Percentiles rank a stretch among this genome's conserved stretches.
These are phyloP conservation scores for Emergomyces orientalis DNA, from an alignment of 2,329 filamentous ascomycete genomes.

Conservation along the genomic window DNA sequence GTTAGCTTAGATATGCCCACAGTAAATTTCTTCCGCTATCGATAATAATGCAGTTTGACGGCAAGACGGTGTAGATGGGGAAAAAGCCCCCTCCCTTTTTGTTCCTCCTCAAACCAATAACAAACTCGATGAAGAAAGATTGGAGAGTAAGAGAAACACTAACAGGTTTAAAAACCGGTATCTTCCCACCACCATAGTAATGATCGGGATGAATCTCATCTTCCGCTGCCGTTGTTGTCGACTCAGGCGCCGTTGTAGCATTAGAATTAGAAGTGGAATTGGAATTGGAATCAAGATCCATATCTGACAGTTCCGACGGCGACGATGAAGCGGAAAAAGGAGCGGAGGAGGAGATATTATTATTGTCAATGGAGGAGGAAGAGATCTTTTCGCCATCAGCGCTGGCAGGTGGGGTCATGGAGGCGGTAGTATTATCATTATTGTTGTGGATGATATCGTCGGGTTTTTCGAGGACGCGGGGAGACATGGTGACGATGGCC, in stretches of 20 bases:
- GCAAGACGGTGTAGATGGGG: neutral
- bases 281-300: constrained; percentile 31
- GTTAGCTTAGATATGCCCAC: neutral
- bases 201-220: constrained; percentile 76
- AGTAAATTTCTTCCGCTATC: neutral
- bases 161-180: constrained; percentile 87
- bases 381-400: constrained; percentile 38
- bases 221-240: constrained; percentile 1
- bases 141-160: constrained; percentile 26
- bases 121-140: neutral
- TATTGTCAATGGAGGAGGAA: constrained; percentile 21
- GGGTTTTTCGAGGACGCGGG: neutral
- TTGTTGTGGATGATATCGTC: neutral
- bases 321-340: neutral
- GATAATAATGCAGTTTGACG: neutral
- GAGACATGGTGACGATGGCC: constrained; percentile 6
- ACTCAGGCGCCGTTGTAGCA: constrained; percentile 31
- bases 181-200: constrained; percentile 70
- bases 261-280: constrained; percentile 16
- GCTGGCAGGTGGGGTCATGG: constrained; percentile 37
- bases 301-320: constrained; percentile 31
- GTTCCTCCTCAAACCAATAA: neutral
- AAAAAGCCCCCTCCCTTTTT: too few species aligned
- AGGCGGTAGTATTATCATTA: constrained; percentile 21
- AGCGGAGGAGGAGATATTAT: constrained; percentile 23